Percentiles rank a stretch among this genome's conserved stretches.
phyloP scores from a whole-genome alignment of 2,329 filamentous ascomycete species.

The Penicillium sp. region DNA sequence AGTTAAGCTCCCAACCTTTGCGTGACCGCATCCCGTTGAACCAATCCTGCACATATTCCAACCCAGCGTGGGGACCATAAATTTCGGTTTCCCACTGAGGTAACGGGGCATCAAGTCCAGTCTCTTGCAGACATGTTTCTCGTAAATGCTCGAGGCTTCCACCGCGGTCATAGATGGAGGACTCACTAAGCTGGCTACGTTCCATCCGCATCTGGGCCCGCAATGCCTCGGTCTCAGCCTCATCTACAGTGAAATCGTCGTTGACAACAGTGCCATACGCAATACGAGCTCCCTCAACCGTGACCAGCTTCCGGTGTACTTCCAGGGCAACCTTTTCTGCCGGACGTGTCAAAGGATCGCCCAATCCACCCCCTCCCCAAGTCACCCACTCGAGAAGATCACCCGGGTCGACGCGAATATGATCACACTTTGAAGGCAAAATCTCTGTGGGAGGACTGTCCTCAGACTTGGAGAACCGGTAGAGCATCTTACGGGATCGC shows the following conservation, averaged over 20 bases:
- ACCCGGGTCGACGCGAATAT: slow-evolving; percentile 45
- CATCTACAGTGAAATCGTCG: slow-evolving; percentile 35
- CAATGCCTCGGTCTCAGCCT: slow-evolving; percentile 35
- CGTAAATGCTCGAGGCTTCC: slow-evolving; percentile 42
- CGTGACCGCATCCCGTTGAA: slow-evolving; percentile 26
- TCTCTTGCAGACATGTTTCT: slow-evolving; percentile 39
- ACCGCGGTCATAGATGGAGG: slow-evolving; percentile 42
- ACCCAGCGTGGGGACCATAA: slow-evolving; percentile 47
- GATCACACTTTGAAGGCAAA: slow-evolving; percentile 43
- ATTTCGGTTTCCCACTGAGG: slow-evolving; percentile 46
- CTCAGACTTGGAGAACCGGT: slow-evolving; percentile 37
- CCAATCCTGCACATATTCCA: slow-evolving; percentile 47
- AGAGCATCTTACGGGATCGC: slow-evolving; percentile 39
- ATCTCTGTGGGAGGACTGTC: slow-evolving; percentile 28
- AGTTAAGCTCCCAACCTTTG: slow-evolving; percentile 12
- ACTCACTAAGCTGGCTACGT: slow-evolving; percentile 17
- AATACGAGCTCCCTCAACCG: slow-evolving; percentile 40
- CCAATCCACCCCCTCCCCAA: slow-evolving; percentile 51
- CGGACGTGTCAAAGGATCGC: slow-evolving; percentile 45
- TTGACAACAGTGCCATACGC: slow-evolving; percentile 50
- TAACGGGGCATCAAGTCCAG: slow-evolving; percentile 41
- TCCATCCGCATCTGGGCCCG: slow-evolving; percentile 31
- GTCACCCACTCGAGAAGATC: slow-evolving; percentile 53
- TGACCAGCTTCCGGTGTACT: slow-evolving; percentile 46
- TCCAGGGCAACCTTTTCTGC: slow-evolving; percentile 46